Percentiles rank a stretch among this genome's conserved stretches.
Conservation (phyloP, 2,329 filamentous ascomycete genomes). For the Colletotrichum zoysiae region DNA sequence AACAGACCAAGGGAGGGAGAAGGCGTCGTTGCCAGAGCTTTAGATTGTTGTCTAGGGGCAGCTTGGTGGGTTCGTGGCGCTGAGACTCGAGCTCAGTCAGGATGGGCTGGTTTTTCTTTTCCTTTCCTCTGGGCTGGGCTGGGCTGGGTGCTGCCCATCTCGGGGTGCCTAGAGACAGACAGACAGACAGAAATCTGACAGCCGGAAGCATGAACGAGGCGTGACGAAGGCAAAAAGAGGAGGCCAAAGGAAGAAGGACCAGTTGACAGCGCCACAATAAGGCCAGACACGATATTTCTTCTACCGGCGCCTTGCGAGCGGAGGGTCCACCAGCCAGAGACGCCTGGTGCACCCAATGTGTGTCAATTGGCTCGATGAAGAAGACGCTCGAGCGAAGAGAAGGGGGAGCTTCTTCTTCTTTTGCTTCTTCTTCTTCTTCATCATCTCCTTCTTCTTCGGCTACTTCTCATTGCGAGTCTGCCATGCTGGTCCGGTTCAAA, state of each 20-base stretch:
- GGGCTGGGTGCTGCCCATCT: not conserved
- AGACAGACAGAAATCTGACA: slow-evolving; percentile 19
- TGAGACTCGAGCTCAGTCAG: slow-evolving; percentile 30
- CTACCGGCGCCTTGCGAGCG: slow-evolving; percentile 33
- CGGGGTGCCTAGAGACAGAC: slow-evolving; percentile 28
- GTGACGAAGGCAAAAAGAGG: slow-evolving; percentile 6
- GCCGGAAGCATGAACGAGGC: slow-evolving; percentile 1
- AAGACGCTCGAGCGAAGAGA: slow-evolving; percentile 11
- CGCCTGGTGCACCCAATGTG: slow-evolving; percentile 16
- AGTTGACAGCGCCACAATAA: slow-evolving; percentile 37
- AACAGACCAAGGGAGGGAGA: slow-evolving; percentile 35
- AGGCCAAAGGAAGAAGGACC: not conserved
- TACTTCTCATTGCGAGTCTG: not conserved
- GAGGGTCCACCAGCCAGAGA: slow-evolving; percentile 11
- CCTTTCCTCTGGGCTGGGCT: not conserved
- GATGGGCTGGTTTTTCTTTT: slow-evolving; percentile 19
- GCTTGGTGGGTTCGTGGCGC: slow-evolving; percentile 33
- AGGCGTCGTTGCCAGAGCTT: slow-evolving; percentile 35
- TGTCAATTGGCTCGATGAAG: slow-evolving; percentile 13
- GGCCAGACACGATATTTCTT: slow-evolving; percentile 29
- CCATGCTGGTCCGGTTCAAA: not conserved
- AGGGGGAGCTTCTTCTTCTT: too few species aligned
- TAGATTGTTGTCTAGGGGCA: slow-evolving; percentile 32
- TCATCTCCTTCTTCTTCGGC: not conserved
- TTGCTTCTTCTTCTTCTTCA: too few species aligned